These are phyloP conservation scores for Phytophthora brassicae DNA, from an alignment of 352 stramenopile species.

Conservation along the genomic window DNA sequence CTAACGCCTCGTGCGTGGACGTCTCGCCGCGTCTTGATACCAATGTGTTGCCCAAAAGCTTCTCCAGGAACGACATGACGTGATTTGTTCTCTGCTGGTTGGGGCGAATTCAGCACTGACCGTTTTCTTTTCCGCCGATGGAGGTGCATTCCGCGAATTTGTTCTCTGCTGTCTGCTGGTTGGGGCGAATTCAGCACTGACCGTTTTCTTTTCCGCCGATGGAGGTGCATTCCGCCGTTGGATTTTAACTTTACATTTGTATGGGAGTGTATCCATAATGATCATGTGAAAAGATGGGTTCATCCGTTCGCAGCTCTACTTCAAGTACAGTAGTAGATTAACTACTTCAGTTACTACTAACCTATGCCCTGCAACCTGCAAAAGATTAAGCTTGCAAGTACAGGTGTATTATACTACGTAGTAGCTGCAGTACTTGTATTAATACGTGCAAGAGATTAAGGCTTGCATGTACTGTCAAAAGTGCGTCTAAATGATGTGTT, in stretches of 20 bases:
- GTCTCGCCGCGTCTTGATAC: constrained; percentile 57
- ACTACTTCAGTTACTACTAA: too few species aligned
- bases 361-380: too few species aligned
- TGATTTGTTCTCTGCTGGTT: constrained; percentile 4
- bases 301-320: too few species aligned
- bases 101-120: constrained; percentile 16
- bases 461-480: constrained; percentile 4
- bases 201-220: constrained; percentile 43
- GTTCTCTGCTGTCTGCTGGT: constrained; percentile 4
- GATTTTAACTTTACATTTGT: constrained; percentile 21
- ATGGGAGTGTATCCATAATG: constrained; percentile 2
- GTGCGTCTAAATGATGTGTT: constrained; percentile 44
- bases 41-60: constrained; percentile 55
- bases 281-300: constrained; percentile 1
- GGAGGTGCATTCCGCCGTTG: constrained; percentile 28
- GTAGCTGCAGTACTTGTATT: too few species aligned
- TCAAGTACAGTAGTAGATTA: too few species aligned
- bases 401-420: too few species aligned
- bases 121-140: constrained; percentile 44
- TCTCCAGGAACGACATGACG: constrained; percentile 54
- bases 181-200: constrained; percentile 14
- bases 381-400: too few species aligned
- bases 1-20: constrained; percentile 49
- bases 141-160: too few species aligned
- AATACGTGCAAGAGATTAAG: neutral